These are phyloP conservation scores for Trichoderma oligosporum DNA, from an alignment of 2,329 filamentous ascomycete genomes.

Conservation along the genomic window DNA sequence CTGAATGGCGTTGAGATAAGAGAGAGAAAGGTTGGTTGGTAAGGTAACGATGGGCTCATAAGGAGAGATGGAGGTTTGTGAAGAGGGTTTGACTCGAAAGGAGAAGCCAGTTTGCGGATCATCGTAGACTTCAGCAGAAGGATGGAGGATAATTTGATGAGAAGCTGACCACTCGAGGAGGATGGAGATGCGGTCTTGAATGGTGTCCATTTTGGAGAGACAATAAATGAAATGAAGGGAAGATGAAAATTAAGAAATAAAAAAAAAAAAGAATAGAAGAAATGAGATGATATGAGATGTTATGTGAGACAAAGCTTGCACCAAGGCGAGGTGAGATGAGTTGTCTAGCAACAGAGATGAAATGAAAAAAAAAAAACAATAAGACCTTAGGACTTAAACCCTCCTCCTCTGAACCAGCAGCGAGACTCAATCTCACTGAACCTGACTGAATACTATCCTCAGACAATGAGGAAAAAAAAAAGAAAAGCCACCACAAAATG, in stretches of 20 bases:
- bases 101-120: conserved; percentile 51
- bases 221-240: background rate
- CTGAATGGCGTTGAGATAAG: conserved; percentile 53
- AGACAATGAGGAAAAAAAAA: no score
- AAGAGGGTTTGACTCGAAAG: conserved; percentile 45
- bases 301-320: no score
- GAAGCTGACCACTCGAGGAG: conserved; percentile 49
- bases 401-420: no score
- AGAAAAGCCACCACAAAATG: no score
- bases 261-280: no score
- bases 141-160: conserved; percentile 48
- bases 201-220: conserved; percentile 1
- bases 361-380: background rate
- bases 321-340: background rate
- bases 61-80: conserved; percentile 28
- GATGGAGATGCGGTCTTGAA: conserved; percentile 24
- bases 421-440: no score
- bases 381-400: no score
- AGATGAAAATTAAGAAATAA: background rate
- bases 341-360: no score
- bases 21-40: conserved; percentile 52
- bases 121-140: conserved; percentile 49
- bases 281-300: background rate
- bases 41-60: conserved; percentile 49
- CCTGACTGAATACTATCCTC: no score